Base-by-base conservation (phyloP, 2,329 filamentous ascomycete species). In the Fusarium anthophilum region DNA sequence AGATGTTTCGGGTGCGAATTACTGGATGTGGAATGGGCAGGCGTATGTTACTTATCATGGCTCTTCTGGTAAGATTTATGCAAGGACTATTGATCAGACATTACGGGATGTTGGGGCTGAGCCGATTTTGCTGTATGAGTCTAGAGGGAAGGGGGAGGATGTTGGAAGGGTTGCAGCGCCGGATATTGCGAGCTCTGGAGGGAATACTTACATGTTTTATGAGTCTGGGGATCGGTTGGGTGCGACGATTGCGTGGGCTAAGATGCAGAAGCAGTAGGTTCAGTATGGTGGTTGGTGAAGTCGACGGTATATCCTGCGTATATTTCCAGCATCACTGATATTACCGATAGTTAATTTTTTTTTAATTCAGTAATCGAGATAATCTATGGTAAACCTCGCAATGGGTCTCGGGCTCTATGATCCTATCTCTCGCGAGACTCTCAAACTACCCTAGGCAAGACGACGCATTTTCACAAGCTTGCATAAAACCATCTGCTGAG, bases 31-130 rank as follows among this genome's bases (percentile, higher is more conserved):
- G 71, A 51, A 61, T 12, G 58, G 66, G 1, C 71, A 68, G 15
- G 30, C 53, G 0, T 74, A 74, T 10, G 28, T 74, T 2, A 61
- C 74, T 6, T 74, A 74, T 11, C 71, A 74, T 13, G 62, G 61
- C 2, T 51, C 54, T 7, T 64, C 58, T 4, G 66, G 59, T 0
- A 74, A 64, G 28, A 67, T 59, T 13, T 74, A 63, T 13, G 71
- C 70, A 22, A 47, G 70, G 13, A 74, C 70, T 13, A 64, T 74
- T 37, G 70, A 74, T 47, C 28, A 37, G 17, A 74, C 70, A 6
- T 44, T 74, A 1, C 55, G 70, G 4, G 38, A 74, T 26, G 62
- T 74, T 22, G 70, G 70, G 13, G n/a, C 41, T 4, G 35, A 56
- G 4, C 70, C 71, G 2, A 59, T 71, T 13, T 18, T 74, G 2